Percentiles rank a stretch among this genome's conserved stretches.
Evolutionary conservation across 2,329 filamentous ascomycete genomes (phyloP).

Genomic region (Juglanconis sp.): DNA sequence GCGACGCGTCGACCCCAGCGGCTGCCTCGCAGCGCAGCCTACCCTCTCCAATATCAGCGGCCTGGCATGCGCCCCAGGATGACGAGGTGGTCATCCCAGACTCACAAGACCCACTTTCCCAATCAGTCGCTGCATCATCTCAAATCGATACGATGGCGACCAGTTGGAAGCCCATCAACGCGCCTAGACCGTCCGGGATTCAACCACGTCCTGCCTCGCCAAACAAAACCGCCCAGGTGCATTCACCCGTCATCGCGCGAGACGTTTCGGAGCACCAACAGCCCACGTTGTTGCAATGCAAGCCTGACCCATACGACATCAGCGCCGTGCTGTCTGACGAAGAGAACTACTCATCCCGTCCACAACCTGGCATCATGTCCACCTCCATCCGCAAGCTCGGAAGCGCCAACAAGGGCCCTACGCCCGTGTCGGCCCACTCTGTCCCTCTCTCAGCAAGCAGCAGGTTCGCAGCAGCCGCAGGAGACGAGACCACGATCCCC

Average conservation of each 20-base stretch:
- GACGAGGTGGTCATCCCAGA: constrained; percentile 3
- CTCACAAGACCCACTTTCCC: constrained; percentile 1
- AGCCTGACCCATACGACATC: constrained; percentile 16
- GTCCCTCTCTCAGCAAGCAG: neutral
- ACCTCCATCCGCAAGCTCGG: constrained; percentile 10
- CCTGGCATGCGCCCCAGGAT: neutral
- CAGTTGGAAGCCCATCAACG: neutral
- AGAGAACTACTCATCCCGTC: neutral
- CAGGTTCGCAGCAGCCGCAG: neutral
- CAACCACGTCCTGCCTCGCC: neutral
- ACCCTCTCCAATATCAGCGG: neutral
- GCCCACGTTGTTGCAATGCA: neutral
- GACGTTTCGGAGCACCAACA: neutral
- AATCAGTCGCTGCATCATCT: neutral
- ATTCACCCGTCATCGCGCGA: neutral
- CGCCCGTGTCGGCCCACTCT: too few relatives aligned
- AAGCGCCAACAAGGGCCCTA: neutral
- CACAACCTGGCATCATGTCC: neutral
- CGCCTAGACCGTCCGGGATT: neutral
- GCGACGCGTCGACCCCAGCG: neutral
- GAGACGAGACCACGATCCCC: neutral
- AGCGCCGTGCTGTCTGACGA: constrained; percentile 3
- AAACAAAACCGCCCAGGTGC: neutral
- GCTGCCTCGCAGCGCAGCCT: neutral
- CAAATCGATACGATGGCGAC: too few relatives aligned